Base-by-base conservation (phyloP, 768 basidiomycete species). In the Cystofilobasidium macerans region DNA sequence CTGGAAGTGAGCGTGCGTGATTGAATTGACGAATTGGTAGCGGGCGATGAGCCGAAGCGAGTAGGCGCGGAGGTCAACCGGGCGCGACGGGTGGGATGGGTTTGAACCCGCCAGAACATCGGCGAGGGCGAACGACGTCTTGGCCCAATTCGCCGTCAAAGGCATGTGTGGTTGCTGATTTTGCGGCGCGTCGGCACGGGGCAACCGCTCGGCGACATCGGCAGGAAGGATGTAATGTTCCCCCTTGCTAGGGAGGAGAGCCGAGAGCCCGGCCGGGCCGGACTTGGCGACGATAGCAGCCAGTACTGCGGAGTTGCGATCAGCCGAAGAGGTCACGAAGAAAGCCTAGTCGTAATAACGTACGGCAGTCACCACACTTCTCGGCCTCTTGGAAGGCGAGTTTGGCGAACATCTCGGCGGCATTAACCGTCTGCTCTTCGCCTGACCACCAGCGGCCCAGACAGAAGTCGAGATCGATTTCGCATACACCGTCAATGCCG, bases 161-260 rank as follows among this genome's bases (percentile, higher is more conserved):
- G 64, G 64, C 64, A 65, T 65, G 57, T 65, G 64, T 16, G 64
- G 64, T 28, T 48, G 57, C 18, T 43, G 43, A 36, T 59, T 30
- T 32, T 11, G 7, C 18, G 36, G 14, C 13, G 42, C n/a, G 64
- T 18, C 18, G n/a, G 42, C 30, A 0, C 42, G 35, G 43, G 16
- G 43, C 51, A 16, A 32, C 7, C 3, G 26, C 54, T n/a, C 4
- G 54, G 5, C 1, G 40, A 6, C 22, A 47, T 3, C 3, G 57
- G 20, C 45, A 57, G 18, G 33, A 36, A 30, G 24, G 16, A 57
- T 20, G 32, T 3, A 9, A 14, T 33, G 2, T n/a, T n/a, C n/a
- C n/a, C n/a, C 40, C 11, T 51, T 0, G 18, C 51, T 9, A 14
- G 65, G 65, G n/a, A 67, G 65, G n/a, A 67, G 14, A 14, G 65